Base-by-base conservation (phyloP, 2,329 filamentous ascomycete species). In the Clarireedia sp. region DNA sequence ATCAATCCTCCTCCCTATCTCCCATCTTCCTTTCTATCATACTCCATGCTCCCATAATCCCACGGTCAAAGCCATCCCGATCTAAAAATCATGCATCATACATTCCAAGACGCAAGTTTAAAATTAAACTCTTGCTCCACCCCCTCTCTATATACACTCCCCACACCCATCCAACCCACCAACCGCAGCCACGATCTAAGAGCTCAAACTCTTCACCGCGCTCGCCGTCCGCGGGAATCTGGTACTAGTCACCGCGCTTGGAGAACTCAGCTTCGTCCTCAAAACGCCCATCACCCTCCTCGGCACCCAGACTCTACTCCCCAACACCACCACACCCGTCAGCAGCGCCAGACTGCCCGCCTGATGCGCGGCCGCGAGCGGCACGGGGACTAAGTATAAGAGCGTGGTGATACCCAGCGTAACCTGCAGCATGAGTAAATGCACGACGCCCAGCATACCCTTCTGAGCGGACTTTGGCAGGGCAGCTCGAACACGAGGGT, bases 381-480 rank as follows among this genome's bases (percentile, higher is more conserved):
- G 86, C 2, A 86, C 87, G 4, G 95, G 94, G 0, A 99, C 91
- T 70, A 99, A 85, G 74, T 96, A 97, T 65, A 96, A 85, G 58
- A 99, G 78, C 0, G 94, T 99, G 60, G 79, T 83, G 70, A 99
- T 96, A 23, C 94, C 94, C 5, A 99, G 80, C 0, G 83, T 77
- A 24, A 90, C 91, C 73, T 99, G 94, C 62, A 95, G 59, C 56
- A 80, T 81, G 2, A 88, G 90, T 17, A 96, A 81, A 66, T 94
- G 90, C 19, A 96, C 82, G 12, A 96, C 78, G 5, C 91, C 92
- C 48, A 83, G 75, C 56, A 92, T 78, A 45, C 88, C 89, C 71
- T 82, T 86, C 63, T 74, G 78, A 3, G 81, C 88, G 48, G 80
- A 74, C 41, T 69, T 73, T 26, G 88, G 86, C 57, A 96, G 76